Evolutionary conservation across 1,284 basidiomycete genomes (phyloP).

Genomic region (Leccinum pallidistipes): DNA sequence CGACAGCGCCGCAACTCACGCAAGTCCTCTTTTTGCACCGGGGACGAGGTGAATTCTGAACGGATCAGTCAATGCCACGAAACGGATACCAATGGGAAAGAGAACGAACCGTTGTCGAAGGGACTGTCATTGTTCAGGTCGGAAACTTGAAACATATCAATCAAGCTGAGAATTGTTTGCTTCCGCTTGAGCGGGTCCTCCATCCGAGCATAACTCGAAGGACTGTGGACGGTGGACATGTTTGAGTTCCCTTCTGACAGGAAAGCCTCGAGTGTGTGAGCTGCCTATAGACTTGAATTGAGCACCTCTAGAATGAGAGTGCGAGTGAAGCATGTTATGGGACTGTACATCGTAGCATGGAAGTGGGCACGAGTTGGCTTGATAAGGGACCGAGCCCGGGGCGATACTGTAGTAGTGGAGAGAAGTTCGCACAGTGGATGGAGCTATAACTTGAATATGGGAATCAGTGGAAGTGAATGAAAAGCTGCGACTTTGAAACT

Average conservation of each 20-base stretch:
- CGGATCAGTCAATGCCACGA: constrained; percentile 4
- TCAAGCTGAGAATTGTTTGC: constrained; percentile 62
- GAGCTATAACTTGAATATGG: constrained; percentile 29
- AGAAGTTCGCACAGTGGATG: constrained; percentile 17
- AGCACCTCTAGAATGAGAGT: constrained; percentile 32
- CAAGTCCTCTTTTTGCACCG: constrained; percentile 61
- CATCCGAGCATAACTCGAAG: constrained; percentile 28
- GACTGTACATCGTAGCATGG: constrained; percentile 34
- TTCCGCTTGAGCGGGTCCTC: constrained; percentile 45
- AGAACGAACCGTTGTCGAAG: constrained; percentile 42
- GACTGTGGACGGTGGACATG: constrained; percentile 26
- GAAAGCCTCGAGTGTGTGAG: constrained; percentile 31
- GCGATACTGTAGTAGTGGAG: constrained; percentile 24
- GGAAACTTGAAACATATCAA: constrained; percentile 51
- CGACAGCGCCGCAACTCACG: constrained; percentile 35
- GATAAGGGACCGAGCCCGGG: constrained; percentile 30
- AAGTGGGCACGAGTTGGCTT: constrained; percentile 6
- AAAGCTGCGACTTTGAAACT: constrained; percentile 37
- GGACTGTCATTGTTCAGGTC: constrained; percentile 57
- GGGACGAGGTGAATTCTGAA: constrained; percentile 38
- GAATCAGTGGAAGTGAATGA: constrained; percentile 29
- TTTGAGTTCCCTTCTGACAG: constrained; percentile 31
- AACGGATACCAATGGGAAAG: not conserved
- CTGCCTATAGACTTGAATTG: constrained; percentile 27
- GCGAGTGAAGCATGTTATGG: constrained; percentile 27